These are phyloP conservation scores for Citrus glauca DNA, from an alignment of 345 rosid genomes.

Conservation along the genomic window DNA sequence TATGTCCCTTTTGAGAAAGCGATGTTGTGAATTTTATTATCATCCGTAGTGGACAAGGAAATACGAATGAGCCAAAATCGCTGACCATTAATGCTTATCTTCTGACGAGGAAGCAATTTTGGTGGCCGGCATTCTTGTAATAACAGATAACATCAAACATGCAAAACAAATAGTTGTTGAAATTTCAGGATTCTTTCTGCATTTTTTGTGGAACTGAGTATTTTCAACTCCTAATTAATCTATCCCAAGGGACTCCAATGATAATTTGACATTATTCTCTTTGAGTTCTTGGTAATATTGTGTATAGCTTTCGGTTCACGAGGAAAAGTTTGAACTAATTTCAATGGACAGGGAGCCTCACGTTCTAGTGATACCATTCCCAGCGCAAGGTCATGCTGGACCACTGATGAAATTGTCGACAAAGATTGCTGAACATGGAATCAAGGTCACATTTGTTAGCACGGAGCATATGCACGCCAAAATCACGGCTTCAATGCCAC, in stretches of 20 bases:
- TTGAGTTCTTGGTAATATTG: no score
- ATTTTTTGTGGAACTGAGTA: no score
- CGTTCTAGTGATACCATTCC: slow-evolving; percentile 25
- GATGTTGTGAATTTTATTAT: no score
- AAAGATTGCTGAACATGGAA: slow-evolving; percentile 27
- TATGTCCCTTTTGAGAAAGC: no score
- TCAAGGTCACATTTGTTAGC: slow-evolving; percentile 39
- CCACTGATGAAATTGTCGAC: slow-evolving; percentile 36
- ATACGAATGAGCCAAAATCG: no score
- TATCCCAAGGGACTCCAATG: not conserved
- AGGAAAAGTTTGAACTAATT: not conserved
- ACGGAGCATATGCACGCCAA: slow-evolving; percentile 18
- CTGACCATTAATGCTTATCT: no score
- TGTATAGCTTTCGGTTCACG: not conserved
- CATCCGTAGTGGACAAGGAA: no score
- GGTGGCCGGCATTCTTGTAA: not conserved
- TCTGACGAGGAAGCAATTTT: not conserved
- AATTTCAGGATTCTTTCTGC: no score
- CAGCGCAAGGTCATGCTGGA: slow-evolving; percentile 34
- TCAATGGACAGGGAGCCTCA: slow-evolving; percentile 19
- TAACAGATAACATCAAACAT: not conserved
- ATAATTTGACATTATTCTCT: no score
- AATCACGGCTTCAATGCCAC: slow-evolving; percentile 15
- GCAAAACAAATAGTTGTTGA: not conserved
- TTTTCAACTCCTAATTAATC: not conserved